These are phyloP conservation scores for Monosporascus ibericus DNA, from an alignment of 2,329 filamentous ascomycete species.

Conservation along the genomic window DNA sequence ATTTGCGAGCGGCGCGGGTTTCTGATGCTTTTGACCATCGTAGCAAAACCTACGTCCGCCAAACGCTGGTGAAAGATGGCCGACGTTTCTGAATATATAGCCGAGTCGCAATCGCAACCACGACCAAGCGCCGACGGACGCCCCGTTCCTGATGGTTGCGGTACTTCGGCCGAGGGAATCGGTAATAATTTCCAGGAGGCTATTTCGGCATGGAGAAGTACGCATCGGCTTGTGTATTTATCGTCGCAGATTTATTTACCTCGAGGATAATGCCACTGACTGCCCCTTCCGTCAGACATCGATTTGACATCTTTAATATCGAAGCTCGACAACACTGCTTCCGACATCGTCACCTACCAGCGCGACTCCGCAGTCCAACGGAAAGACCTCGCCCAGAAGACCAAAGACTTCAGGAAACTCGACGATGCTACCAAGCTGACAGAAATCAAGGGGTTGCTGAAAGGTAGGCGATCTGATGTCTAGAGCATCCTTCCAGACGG, in stretches of 20 bases:
- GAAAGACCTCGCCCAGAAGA: slow-evolving; percentile 98
- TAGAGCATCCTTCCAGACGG: slow-evolving; percentile 5
- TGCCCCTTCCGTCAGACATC: slow-evolving; percentile 55
- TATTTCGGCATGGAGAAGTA: slow-evolving; percentile 94
- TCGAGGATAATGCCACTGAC: slow-evolving; percentile 2
- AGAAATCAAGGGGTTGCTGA: slow-evolving; percentile 85
- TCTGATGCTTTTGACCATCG: slow-evolving; percentile 18
- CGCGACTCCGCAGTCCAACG: slow-evolving; percentile 92
- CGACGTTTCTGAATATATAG: slow-evolving; percentile 16
- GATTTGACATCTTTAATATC: slow-evolving; percentile 80
- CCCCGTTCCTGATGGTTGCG: slow-evolving; percentile 1
- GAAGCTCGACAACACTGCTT: slow-evolving; percentile 85
- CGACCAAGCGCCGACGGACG: slow-evolving; percentile 18
- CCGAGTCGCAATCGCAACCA: slow-evolving; percentile 21
- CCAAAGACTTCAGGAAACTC: slow-evolving; percentile 92
- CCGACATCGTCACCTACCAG: slow-evolving; percentile 89
- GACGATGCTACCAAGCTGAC: slow-evolving; percentile 77
- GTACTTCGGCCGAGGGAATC: slow-evolving; percentile 37
- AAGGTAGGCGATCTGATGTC: slow-evolving; percentile 49
- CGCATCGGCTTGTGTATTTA: slow-evolving; percentile 14
- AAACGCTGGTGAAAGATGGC: slow-evolving; percentile 14
- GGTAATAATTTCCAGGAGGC: slow-evolving; percentile 96
- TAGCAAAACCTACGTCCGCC: slow-evolving; percentile 12
- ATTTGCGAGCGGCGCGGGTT: neutral
- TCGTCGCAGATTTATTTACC: slow-evolving; percentile 1